Conservation (phyloP, 2,329 filamentous ascomycete species). For the Cercospora nicotianae region DNA sequence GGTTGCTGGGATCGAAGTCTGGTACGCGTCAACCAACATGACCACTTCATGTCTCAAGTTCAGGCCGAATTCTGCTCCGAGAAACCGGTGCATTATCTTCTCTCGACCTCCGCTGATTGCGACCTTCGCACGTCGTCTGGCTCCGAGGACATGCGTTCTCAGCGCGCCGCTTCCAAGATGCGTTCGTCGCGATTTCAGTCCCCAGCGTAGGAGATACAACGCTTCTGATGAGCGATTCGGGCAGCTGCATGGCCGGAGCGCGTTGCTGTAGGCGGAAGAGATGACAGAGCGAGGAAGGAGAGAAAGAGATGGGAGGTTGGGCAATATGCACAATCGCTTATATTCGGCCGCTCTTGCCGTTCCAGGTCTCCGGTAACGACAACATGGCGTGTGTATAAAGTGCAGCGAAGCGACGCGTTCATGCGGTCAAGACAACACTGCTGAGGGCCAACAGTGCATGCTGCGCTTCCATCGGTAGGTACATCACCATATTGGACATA, state of each 20-base stretch:
- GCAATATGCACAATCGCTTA: not conserved
- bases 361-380: not conserved
- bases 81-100: not conserved
- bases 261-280: not conserved
- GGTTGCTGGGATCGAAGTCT: not conserved
- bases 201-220: not conserved
- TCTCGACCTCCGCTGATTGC: not conserved
- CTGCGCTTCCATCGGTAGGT: not conserved
- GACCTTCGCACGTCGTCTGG: not conserved
- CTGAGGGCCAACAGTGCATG: not conserved
- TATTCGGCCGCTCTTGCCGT: not conserved
- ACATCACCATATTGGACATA: not conserved
- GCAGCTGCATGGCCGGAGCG: not conserved
- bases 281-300: not conserved
- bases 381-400: not conserved
- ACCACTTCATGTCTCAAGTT: not conserved
- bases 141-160: not conserved
- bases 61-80: not conserved
- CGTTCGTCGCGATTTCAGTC: not conserved
- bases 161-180: not conserved
- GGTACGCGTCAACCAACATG: not conserved
- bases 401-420: not conserved
- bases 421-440: too few species aligned
- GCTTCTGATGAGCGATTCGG: not conserved
- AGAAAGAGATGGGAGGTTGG: not conserved